Evolutionary conservation across 1,284 basidiomycete species (phyloP), one percentile per base, ranked within the genome.

Genomic region (Trametes hirsuta): DNA sequence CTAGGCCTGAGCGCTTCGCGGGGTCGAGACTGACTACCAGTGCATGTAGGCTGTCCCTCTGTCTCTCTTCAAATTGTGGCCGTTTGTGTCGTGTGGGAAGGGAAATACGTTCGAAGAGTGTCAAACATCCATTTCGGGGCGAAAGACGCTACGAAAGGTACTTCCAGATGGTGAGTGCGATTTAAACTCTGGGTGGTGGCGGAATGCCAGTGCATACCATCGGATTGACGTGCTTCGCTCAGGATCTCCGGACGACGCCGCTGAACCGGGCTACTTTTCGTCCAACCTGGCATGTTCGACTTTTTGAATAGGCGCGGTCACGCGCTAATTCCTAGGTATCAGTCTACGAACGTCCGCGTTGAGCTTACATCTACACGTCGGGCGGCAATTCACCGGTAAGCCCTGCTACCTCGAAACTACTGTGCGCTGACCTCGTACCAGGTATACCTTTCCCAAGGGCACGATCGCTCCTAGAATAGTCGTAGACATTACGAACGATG

Each of bases 191-290:
- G 11, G 14, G n/a, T 11, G 39, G n/a, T 40, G 12, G 14, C 39
- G 39, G 14, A 12, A 5, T 18, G 18, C 18, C 18, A 18, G 18
- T 18, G 2, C 9, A 11, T 47, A 30, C 24, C 34, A 11, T 10
- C 9, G 24, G 6, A 5, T 2, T 18, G 34, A 21, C 11, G 10
- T 6, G 25, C n/a, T n/a, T 37, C 18, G 15, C 30, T 15, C 36
- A 85, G 84, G 83, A n/a, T 74, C 76, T 39, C 80, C 84, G 1
- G 85, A 86, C 61, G 85, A 86, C 62, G 77, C 76, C 51, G 84
- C 84, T 6, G 81, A 82, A 12, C 86, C 85, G 0, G 86, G 86
- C 46, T 87, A 86, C 69, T 87, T 87, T 68, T 77, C 84, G 0
- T 81, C 82, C 0, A 86, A 85, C 65, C 73, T 86, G 37, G 83